These are phyloP conservation scores for Zygosaccharomyces pseudobailii DNA, from an alignment of 1,139 yeast species.

Conservation along the genomic window DNA sequence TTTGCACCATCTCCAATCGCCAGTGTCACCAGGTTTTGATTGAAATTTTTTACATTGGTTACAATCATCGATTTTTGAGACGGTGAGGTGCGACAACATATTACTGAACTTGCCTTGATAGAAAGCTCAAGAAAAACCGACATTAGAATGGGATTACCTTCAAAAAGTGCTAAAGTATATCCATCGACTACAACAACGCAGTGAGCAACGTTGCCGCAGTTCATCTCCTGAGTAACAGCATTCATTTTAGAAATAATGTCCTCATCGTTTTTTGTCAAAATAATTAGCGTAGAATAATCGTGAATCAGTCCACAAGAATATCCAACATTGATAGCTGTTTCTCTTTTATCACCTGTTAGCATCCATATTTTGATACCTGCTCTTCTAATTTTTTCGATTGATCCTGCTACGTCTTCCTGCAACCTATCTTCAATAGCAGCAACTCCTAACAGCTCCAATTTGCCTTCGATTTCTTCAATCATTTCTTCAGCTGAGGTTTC, in stretches of 20 bases:
- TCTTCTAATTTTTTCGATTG: conserved; percentile 83
- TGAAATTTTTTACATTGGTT: conserved; percentile 60
- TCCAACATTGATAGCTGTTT: conserved; percentile 96
- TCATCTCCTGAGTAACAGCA: conserved; percentile 40
- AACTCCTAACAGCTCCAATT: conserved; percentile 74
- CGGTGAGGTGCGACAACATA: conserved; percentile 95
- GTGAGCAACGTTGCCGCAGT: conserved; percentile 77
- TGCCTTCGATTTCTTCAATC: conserved; percentile 67
- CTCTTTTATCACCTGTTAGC: conserved; percentile 97
- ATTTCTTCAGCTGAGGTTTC: conserved; percentile 60
- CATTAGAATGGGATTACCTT: conserved; percentile 64
- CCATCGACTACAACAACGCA: conserved; percentile 95
- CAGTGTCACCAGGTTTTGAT: conserved; percentile 68
- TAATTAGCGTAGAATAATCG: conserved; percentile 86
- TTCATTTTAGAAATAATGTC: conserved; percentile 43
- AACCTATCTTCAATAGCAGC: conserved; percentile 97
- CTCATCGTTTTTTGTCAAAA: conserved; percentile 60
- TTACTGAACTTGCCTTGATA: conserved; percentile 81
- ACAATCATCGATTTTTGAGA: conserved; percentile 94
- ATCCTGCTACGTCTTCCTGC: conserved; percentile 92
- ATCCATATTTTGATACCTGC: conserved; percentile 97
- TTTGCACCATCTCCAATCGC: conserved; percentile 99
- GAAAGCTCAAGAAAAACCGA: conserved; percentile 79
- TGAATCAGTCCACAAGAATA: conserved; percentile 89
- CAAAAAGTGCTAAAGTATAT: conserved; percentile 66